Percentiles rank a stretch among this genome's conserved stretches.
Evolutionary conservation across 768 basidiomycete genomes (phyloP).

Genomic region (Boletus tomentosulus): DNA sequence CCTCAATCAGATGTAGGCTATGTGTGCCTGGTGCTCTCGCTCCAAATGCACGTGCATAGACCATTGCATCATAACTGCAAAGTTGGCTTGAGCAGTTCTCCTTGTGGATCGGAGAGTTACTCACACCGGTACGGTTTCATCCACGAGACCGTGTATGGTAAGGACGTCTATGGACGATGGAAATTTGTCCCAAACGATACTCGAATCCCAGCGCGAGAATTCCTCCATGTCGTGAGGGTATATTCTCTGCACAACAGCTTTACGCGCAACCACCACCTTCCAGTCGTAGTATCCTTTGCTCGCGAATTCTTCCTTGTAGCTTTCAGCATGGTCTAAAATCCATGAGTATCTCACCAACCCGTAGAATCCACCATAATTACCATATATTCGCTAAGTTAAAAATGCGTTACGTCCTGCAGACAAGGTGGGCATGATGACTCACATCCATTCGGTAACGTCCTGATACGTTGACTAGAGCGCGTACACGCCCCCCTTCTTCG

Average conservation of each 20-base stretch:
- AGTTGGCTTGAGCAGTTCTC: not conserved
- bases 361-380: conserved; percentile 9
- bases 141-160: conserved; percentile 71
- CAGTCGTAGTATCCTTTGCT: conserved; percentile 59
- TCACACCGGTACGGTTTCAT: conserved; percentile 66
- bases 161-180: conserved; percentile 63
- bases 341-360: conserved; percentile 1
- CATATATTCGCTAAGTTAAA: conserved; percentile 24
- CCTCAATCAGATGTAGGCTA: conserved; percentile 64
- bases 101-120: conserved; percentile 22
- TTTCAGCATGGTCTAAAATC: conserved; percentile 16
- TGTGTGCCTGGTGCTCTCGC: conserved; percentile 62
- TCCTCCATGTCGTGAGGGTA: conserved; percentile 55
- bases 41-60: conserved; percentile 62
- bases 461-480: conserved; percentile 68
- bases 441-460: conserved; percentile 80
- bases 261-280: conserved; percentile 63
- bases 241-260: conserved; percentile 48
- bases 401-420: conserved; percentile 3
- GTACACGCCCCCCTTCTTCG: conserved; percentile 50
- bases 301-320: conserved; percentile 49
- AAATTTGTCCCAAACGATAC: conserved; percentile 64
- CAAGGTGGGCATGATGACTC: conserved; percentile 21
- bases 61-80: conserved; percentile 63
- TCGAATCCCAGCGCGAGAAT: conserved; percentile 64